These are phyloP conservation scores for Xylariaceae sp. DNA, from an alignment of 2,329 filamentous ascomycete genomes.

Conservation along the genomic window DNA sequence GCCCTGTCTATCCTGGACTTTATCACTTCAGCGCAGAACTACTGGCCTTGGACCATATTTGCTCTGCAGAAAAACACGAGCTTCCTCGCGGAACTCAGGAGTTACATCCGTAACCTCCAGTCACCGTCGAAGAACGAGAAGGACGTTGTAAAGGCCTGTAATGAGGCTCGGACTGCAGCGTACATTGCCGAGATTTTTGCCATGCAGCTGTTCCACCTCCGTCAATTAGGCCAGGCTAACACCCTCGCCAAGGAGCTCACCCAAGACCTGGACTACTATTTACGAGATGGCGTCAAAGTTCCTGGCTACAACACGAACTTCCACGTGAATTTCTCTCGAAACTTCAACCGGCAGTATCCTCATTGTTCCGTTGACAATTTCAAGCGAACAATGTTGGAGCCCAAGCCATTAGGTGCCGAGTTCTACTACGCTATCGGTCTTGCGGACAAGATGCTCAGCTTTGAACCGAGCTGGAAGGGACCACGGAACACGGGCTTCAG, in stretches of 20 bases:
- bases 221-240: conserved; percentile 64
- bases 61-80: conserved; percentile 66
- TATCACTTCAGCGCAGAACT: conserved; percentile 80
- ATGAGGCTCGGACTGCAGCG: conserved; percentile 67
- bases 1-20: conserved; percentile 78
- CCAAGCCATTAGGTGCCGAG: conserved; percentile 61
- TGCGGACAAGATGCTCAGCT: conserved; percentile 68
- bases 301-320: conserved; percentile 81
- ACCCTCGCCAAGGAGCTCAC: conserved; percentile 66
- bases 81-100: conserved; percentile 67
- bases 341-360: conserved; percentile 73
- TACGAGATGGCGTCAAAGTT: conserved; percentile 72
- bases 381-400: conserved; percentile 65
- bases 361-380: conserved; percentile 71
- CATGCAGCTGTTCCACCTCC: conserved; percentile 82
- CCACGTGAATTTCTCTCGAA: conserved; percentile 77
- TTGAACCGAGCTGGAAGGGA: conserved; percentile 73
- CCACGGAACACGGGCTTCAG: conserved; percentile 66
- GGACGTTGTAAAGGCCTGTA: conserved; percentile 52
- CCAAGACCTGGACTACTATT: conserved; percentile 70
- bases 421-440: conserved; percentile 82
- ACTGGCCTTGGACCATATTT: conserved; percentile 92
- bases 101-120: conserved; percentile 59
- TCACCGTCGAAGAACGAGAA: conserved; percentile 47
- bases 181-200: conserved; percentile 82